These are phyloP conservation scores for Noccaea caerulescens DNA, from an alignment of 345 rosid species.

Conservation along the genomic window DNA sequence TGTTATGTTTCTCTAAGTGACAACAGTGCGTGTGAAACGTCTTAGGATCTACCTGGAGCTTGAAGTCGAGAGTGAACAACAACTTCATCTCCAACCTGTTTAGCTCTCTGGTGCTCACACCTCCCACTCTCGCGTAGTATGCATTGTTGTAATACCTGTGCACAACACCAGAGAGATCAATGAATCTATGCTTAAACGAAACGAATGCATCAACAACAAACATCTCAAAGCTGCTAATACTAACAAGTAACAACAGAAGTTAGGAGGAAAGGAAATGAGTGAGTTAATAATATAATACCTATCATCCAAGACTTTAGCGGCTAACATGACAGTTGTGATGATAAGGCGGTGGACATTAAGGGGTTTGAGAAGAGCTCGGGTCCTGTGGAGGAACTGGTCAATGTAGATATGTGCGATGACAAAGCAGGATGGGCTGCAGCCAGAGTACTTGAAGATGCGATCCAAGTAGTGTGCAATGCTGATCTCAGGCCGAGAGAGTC, in stretches of 20 bases:
- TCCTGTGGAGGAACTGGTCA: conserved; percentile 58
- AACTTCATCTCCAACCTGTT: conserved; percentile 86
- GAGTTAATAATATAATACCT: conserved; percentile 44
- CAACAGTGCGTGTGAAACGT: conserved; percentile 67
- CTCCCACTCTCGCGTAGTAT: conserved; percentile 91
- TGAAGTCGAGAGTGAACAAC: conserved; percentile 78
- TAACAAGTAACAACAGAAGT: too few relatives aligned
- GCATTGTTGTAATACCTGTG: conserved; percentile 91
- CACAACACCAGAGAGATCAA: conserved; percentile 24
- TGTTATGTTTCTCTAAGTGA: conserved; percentile 61
- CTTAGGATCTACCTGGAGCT: conserved; percentile 69
- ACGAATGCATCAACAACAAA: not conserved
- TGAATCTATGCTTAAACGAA: not conserved
- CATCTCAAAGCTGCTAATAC: not conserved
- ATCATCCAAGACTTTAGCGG: conserved; percentile 86
- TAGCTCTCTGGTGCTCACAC: conserved; percentile 77
- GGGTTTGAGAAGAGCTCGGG: conserved; percentile 61
- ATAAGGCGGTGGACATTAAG: conserved; percentile 86
- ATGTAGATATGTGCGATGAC: conserved; percentile 74
- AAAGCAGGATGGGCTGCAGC: conserved; percentile 95
- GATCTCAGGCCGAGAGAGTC: conserved; percentile 63
- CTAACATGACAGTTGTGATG: conserved; percentile 76
- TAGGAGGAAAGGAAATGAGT: too few relatives aligned
- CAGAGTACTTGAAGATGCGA: conserved; percentile 81
- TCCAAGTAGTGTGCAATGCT: conserved; percentile 68